Evolutionary conservation across 192 early-diverging fungal genomes (phyloP).

Genomic region (Backusella australiensis): DNA sequence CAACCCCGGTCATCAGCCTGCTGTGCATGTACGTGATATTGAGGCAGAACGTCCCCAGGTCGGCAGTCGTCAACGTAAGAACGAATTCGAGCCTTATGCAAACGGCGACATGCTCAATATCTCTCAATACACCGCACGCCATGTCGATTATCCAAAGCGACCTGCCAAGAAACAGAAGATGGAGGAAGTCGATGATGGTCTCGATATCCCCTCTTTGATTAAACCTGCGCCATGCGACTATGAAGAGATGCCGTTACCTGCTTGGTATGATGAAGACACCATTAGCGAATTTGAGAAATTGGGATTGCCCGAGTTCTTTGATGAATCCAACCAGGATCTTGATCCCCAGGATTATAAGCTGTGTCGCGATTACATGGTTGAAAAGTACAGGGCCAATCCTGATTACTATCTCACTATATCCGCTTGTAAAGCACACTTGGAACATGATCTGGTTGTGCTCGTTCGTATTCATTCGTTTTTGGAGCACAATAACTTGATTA

Average conservation of each 20-base stretch:
- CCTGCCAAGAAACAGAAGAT: conserved; percentile 20
- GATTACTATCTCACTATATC: conserved; percentile 92
- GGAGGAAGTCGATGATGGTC: conserved; percentile 3
- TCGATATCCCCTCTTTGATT: neutral
- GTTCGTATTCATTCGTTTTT: conserved; percentile 94
- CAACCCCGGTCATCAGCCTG: conserved; percentile 43
- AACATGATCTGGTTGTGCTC: conserved; percentile 91
- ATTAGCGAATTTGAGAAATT: conserved; percentile 84
- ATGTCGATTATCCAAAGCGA: conserved; percentile 20
- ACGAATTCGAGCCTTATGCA: conserved; percentile 62
- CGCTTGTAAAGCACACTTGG: conserved; percentile 88
- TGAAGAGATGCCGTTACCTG: conserved; percentile 69
- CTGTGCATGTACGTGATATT: conserved; percentile 45
- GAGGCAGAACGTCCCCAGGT: conserved; percentile 49
- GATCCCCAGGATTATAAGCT: conserved; percentile 71
- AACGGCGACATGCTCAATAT: conserved; percentile 64
- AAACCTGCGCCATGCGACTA: conserved; percentile 39
- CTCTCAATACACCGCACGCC: conserved; percentile 32
- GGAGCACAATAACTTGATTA: conserved; percentile 95
- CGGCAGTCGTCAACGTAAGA: conserved; percentile 50
- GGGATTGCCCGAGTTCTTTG: conserved; percentile 93
- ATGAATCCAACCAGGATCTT: conserved; percentile 85
- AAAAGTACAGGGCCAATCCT: conserved; percentile 92
- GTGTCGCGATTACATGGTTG: conserved; percentile 93
- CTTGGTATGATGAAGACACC: conserved; percentile 79